These are phyloP conservation scores for Herpotrichia juniperi DNA, from an alignment of 2,329 filamentous ascomycete genomes.

Conservation along the genomic window DNA sequence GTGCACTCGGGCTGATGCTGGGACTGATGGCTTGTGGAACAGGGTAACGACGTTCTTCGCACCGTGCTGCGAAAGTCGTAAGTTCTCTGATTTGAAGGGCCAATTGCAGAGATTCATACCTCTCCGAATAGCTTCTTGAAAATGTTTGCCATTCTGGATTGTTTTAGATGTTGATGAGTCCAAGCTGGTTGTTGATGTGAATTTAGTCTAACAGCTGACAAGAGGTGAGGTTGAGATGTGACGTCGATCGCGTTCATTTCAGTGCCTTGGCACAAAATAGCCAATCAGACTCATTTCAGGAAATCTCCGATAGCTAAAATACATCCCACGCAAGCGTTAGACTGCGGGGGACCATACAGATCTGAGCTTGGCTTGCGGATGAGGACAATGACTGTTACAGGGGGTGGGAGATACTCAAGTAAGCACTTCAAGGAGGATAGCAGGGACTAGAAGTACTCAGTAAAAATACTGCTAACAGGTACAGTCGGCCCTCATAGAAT, in stretches of 20 bases:
- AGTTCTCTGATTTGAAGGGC: slow-evolving; percentile 11
- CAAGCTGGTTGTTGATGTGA: slow-evolving; percentile 16
- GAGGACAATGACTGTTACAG: too few relatives aligned
- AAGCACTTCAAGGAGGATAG: too few relatives aligned
- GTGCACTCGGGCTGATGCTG: slow-evolving; percentile 74
- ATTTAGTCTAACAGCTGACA: slow-evolving; percentile 19
- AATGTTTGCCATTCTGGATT: slow-evolving; percentile 32
- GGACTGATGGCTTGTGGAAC: slow-evolving; percentile 83
- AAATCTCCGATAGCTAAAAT: background rate
- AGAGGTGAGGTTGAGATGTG: slow-evolving; percentile 28
- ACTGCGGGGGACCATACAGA: too few relatives aligned
- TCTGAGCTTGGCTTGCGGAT: too few relatives aligned
- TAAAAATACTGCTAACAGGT: too few relatives aligned
- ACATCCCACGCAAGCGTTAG: background rate
- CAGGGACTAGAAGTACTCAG: too few relatives aligned
- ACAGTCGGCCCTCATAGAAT: too few relatives aligned
- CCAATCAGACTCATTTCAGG: slow-evolving; percentile 6
- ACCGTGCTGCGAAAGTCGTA: slow-evolving; percentile 44
- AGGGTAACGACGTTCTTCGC: slow-evolving; percentile 85
- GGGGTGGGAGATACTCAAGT: too few relatives aligned
- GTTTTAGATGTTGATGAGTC: slow-evolving; percentile 9
- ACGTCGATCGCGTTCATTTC: slow-evolving; percentile 31
- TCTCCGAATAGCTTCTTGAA: slow-evolving; percentile 57
- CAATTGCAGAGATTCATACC: slow-evolving; percentile 32
- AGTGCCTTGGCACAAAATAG: background rate